Conservation (phyloP, 2,329 filamentous ascomycete species). For the Escovopsis sp. region DNA sequence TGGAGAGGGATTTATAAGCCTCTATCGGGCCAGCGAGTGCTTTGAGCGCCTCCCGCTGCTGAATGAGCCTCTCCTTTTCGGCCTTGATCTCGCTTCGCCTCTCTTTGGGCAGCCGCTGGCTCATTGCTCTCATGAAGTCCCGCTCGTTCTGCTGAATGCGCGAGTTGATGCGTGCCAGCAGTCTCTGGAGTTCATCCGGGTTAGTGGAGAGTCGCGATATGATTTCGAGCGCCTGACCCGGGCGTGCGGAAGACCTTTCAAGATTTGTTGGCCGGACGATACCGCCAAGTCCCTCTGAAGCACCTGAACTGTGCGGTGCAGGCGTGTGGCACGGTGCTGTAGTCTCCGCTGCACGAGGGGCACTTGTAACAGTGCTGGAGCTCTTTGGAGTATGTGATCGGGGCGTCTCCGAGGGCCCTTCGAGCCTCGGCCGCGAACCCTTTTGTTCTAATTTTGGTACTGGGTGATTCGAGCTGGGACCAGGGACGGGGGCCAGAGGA, state of each 20-base stretch:
- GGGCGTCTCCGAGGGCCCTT: neutral
- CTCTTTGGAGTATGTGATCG: too few relatives aligned
- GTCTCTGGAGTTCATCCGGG: conserved; percentile 18
- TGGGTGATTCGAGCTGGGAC: too few relatives aligned
- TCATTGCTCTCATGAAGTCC: conserved; percentile 32
- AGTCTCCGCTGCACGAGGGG: too few relatives aligned
- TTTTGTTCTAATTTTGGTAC: too few relatives aligned
- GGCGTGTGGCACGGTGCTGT: too few relatives aligned
- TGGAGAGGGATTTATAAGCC: conserved; percentile 26
- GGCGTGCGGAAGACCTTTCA: neutral
- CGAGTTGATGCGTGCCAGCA: conserved; percentile 24
- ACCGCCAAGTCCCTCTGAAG: neutral
- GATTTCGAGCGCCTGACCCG: conserved; percentile 15
- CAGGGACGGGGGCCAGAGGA: too few relatives aligned
- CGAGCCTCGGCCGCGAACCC: neutral
- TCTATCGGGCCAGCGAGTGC: conserved; percentile 26
- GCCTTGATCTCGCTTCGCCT: conserved; percentile 32
- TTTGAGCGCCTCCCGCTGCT: conserved; percentile 30
- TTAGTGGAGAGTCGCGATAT: conserved; percentile 17
- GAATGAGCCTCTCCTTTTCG: conserved; percentile 32
- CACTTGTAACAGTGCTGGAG: too few relatives aligned
- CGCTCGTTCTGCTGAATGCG: conserved; percentile 32
- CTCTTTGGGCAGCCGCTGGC: conserved; percentile 29
- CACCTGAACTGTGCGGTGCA: too few relatives aligned
- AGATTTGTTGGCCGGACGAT: neutral